A percentile compares a stretch with the other conserved stretches of the same genome.
Evolutionary conservation across 192 early-diverging fungal genomes (phyloP).

Genomic region (Linnemannia hyalina): DNA sequence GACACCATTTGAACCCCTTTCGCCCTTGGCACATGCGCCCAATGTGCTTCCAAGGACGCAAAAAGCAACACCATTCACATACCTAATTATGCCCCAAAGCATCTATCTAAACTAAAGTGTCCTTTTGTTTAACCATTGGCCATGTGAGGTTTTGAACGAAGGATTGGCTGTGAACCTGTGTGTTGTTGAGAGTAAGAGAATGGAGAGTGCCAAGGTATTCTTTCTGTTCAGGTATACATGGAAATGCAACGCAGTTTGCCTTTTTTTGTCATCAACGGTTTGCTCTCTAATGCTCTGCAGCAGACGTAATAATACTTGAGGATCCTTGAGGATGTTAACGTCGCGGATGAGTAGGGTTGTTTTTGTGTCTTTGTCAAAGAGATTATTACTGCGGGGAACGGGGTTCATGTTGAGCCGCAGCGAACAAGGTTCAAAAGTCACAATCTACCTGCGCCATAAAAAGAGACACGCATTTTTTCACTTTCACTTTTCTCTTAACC

Average conservation of each 20-base stretch:
- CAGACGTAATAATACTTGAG: too few relatives aligned
- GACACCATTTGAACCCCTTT: background rate
- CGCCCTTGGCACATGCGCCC: background rate
- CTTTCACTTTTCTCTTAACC: background rate
- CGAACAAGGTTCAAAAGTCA: background rate
- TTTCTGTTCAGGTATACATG: too few relatives aligned
- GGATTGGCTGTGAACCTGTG: too few relatives aligned
- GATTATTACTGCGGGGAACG: conserved; percentile 8
- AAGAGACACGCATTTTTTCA: background rate
- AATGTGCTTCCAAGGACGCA: background rate
- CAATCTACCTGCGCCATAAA: background rate
- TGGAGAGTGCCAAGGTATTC: background rate
- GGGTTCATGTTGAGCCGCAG: background rate
- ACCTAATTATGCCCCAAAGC: background rate
- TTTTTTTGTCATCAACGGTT: background rate
- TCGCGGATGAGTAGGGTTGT: background rate
- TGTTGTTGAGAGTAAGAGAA: background rate
- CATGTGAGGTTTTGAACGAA: background rate
- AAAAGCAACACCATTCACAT: background rate
- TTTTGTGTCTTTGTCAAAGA: background rate
- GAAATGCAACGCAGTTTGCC: background rate
- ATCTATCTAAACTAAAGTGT: background rate
- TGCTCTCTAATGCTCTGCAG: background rate
- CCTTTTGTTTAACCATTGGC: background rate
- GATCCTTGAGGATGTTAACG: background rate